A percentile compares a stretch with the other conserved stretches of the same genome.
phyloP scores from a whole-genome alignment of 75 land plant genomes.

The Gnetum montanum region DNA sequence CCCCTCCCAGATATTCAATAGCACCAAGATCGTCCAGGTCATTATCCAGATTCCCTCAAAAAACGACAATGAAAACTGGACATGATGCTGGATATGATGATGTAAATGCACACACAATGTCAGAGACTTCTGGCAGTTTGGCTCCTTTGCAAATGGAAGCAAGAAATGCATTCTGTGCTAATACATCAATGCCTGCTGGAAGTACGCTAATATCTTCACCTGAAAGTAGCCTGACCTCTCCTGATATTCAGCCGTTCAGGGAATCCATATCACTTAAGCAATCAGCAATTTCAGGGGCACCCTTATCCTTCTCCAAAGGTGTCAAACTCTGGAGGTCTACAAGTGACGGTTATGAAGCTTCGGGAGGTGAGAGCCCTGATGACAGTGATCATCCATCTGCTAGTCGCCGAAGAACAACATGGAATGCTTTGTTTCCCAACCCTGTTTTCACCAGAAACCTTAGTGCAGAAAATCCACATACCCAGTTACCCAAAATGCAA shows the following conservation, averaged over 20 bases:
- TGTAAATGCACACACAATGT: constrained; percentile 8
- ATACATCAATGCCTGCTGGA: constrained; percentile 32
- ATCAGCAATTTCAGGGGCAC: constrained; percentile 13
- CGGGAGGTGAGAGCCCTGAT: constrained; percentile 80
- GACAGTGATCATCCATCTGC: constrained; percentile 63
- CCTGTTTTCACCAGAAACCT: constrained; percentile 15
- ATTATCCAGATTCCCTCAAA: constrained; percentile 20
- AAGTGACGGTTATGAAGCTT: constrained; percentile 93
- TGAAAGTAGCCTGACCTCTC: constrained; percentile 61
- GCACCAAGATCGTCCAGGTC: constrained; percentile 8
- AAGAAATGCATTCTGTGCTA: constrained; percentile 57
- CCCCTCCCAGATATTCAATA: constrained; percentile 5
- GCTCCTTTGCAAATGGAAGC: constrained; percentile 74
- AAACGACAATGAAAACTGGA: constrained; percentile 13
- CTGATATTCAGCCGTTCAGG: constrained; percentile 54
- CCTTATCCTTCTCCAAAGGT: constrained; percentile 19
- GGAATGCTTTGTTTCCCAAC: constrained; percentile 32
- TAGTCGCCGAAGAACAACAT: constrained; percentile 28
- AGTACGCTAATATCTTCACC: constrained; percentile 32
- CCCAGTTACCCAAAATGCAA: not conserved
- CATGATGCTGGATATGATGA: constrained; percentile 5
- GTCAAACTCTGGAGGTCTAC: constrained; percentile 57
- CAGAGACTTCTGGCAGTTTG: constrained; percentile 27
- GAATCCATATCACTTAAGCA: constrained; percentile 44
- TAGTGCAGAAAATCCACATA: not conserved